Base-by-base conservation (phyloP, 2,329 filamentous ascomycete species). In the Apiospora aurea region DNA sequence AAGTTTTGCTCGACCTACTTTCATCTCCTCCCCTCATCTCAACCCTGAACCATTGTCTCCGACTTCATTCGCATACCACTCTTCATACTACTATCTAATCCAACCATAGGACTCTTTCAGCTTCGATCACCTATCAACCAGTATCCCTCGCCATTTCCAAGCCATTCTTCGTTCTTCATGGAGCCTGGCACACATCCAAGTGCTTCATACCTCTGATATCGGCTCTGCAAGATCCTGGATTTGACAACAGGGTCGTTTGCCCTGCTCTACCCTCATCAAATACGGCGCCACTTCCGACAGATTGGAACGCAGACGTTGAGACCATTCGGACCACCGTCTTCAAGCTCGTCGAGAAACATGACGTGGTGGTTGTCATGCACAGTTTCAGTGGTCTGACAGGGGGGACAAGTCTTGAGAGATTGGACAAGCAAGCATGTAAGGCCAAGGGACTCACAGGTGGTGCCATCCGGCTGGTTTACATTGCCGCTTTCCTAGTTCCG, bases 361-460 rank as follows among this genome's bases (percentile, higher is more conserved):
- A 49, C 21, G 46, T 49, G 6, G 46, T 49, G 7, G 73, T 78
- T 1, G 74, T 78, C 24, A 70, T 67, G 38, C 77, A 78, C n/a
- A 77, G 75, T 49, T 76, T 76, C 61, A 77, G 76, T 24, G 77
- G 76, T 8, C 73, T 77, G 73, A 77, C 75, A 21, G 77, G 71
- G 18, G 77, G 76, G 6, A 77, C 75, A 1, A 74, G 49, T 0
- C 70, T 79, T 1, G 71, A 77, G 8, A 74, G 75, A n/a, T 70
- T 78, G 3, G 76, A 75, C 67, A 77, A 77, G 71, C 18, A 73
- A 73, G 2, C 51, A 71, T n/a, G 46, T 49, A n/a, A 2, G 6
- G 46, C 18, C 7, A n/a, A 49, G 21, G 46, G 46, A 10, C 11
- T 49, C 7, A 74, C 72, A 51, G 75, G 77, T 4, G 77, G 76